These are phyloP conservation scores for Saturnispora gosingensis DNA, from an alignment of 805 yeast species.

Conservation along the genomic window DNA sequence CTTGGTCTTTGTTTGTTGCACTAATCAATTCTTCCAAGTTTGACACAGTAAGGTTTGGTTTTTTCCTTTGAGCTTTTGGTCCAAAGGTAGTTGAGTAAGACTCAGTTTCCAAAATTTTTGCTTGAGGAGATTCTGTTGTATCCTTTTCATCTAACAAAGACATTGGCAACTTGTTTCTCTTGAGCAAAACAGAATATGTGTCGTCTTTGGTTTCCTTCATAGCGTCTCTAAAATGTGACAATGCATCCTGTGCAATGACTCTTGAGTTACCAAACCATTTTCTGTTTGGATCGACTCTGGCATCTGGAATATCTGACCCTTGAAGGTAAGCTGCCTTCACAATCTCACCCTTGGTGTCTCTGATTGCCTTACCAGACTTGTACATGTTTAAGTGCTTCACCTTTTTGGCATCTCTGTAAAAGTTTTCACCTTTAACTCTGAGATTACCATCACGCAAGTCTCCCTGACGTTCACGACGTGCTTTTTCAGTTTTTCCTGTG, in stretches of 20 bases:
- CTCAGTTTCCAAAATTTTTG: constrained; percentile 82
- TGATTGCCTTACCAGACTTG: constrained; percentile 78
- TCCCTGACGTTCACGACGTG: constrained; percentile 75
- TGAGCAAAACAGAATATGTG: constrained; percentile 73
- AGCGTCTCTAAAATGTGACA: constrained; percentile 89
- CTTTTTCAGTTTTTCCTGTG: constrained; percentile 83
- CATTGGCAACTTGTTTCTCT: constrained; percentile 92
- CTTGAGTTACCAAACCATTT: constrained; percentile 98
- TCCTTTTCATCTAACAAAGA: constrained; percentile 85
- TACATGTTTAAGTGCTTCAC: constrained; percentile 88
- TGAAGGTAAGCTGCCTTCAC: constrained; percentile 83
- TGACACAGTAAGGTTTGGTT: constrained; percentile 66
- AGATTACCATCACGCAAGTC: constrained; percentile 82
- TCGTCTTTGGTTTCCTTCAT: constrained; percentile 79
- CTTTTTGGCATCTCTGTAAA: constrained; percentile 88
- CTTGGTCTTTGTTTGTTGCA: constrained; percentile 46
- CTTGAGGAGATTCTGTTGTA: constrained; percentile 63
- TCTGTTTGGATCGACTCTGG: constrained; percentile 92
- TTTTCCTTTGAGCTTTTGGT: constrained; percentile 89
- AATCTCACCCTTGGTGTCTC: constrained; percentile 83
- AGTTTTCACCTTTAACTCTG: constrained; percentile 93
- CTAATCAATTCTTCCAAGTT: constrained; percentile 74
- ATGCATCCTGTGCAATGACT: constrained; percentile 94
- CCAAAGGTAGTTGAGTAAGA: constrained; percentile 78
- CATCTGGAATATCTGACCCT: constrained; percentile 77